These are phyloP conservation scores for Solidago caesia DNA, from an alignment of 129 eudicot genomes.

Conservation along the genomic window DNA sequence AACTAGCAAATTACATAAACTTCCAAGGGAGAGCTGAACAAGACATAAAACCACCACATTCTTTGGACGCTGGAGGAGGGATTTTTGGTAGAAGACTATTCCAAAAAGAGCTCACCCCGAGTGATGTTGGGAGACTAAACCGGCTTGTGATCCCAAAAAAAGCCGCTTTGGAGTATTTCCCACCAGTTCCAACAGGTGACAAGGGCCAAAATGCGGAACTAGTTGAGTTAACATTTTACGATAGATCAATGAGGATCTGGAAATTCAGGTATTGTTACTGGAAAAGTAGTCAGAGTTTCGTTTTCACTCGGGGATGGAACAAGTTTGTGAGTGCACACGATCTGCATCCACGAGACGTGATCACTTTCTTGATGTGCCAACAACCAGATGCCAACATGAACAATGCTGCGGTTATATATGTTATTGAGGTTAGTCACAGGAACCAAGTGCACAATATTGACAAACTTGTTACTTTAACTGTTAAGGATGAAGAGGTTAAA, in stretches of 20 bases:
- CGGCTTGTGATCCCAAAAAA: conserved; percentile 1
- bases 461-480: neutral
- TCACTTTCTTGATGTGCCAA: conserved; percentile 30
- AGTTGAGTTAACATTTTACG: conserved; percentile 36
- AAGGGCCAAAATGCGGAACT: conserved; percentile 9
- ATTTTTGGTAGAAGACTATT: neutral
- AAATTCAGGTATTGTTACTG: conserved; percentile 50
- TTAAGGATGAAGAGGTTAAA: neutral
- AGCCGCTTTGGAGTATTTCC: conserved; percentile 8
- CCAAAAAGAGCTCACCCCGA: neutral
- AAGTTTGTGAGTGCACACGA: conserved; percentile 46
- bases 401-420: neutral
- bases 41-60: too few species aligned
- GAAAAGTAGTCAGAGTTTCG: conserved; percentile 59
- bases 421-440: neutral
- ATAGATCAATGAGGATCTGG: conserved; percentile 40
- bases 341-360: conserved; percentile 31
- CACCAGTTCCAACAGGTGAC: conserved; percentile 6
- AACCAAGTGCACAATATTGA: neutral
- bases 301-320: conserved; percentile 67
- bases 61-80: neutral
- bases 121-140: neutral
- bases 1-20: conserved; percentile 31
- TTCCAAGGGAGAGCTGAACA: neutral
- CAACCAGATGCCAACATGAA: neutral